A percentile compares a stretch with the other conserved stretches of the same genome.
phyloP scores from a whole-genome alignment of 2,329 filamentous ascomycete genomes.

The Apiospora sp. region DNA sequence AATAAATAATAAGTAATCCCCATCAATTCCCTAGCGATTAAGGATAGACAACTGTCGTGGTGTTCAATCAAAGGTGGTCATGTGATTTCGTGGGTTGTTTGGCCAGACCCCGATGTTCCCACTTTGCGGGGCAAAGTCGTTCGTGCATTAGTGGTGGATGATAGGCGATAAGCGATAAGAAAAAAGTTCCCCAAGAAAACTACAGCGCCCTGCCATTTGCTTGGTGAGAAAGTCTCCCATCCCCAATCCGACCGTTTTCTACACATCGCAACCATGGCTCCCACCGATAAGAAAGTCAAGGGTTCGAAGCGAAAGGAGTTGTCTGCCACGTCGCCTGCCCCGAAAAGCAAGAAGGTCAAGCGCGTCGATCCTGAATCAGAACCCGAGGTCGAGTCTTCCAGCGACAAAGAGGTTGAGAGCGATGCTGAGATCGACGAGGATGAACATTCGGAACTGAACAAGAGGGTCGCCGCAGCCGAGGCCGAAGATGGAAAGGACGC shows the following conservation, averaged over 20 bases:
- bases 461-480: conserved; percentile 20
- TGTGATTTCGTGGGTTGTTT: background rate
- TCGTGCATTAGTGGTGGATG: background rate
- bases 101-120: background rate
- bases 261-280: conserved; percentile 20
- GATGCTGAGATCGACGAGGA: conserved; percentile 15
- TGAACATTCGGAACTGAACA: conserved; percentile 9
- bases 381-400: conserved; percentile 7
- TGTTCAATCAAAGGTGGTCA: conserved; percentile 12
- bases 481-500: conserved; percentile 21
- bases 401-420: conserved; percentile 2
- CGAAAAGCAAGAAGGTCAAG: conserved; percentile 24
- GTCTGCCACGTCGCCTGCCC: background rate
- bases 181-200: conserved; percentile 19
- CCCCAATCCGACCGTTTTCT: background rate
- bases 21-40: background rate
- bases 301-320: conserved; percentile 20
- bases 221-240: conserved; percentile 1
- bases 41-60: background rate
- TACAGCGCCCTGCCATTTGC: background rate
- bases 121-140: background rate
- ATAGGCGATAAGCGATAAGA: conserved; percentile 16
- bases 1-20: background rate
- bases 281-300: conserved; percentile 8
- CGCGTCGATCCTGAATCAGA: conserved; percentile 15